Evolutionary conservation across 2,329 filamentous ascomycete species (phyloP), one percentile per base, ranked within the genome.

Genomic region (Alternaria sp.): DNA sequence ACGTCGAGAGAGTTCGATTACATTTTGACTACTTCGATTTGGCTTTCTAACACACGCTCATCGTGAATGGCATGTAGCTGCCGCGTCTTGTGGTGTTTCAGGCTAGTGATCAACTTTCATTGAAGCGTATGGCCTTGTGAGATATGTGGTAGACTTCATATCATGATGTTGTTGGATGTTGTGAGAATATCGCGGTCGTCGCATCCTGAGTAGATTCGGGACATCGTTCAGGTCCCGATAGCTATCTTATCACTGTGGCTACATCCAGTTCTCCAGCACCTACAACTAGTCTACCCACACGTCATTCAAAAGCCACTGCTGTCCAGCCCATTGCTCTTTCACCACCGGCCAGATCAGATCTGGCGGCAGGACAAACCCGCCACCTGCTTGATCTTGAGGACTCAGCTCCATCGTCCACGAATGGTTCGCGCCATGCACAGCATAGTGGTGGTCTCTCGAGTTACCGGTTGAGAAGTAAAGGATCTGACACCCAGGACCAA

Each of bases 401-500:
- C 83, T 79, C 69, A 86, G 65, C 72, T 86, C 84, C 37, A 84
- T 78, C 1, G 83, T 83, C 64, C 83, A 85, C 2, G 78, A 78
- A 55, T 81, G 83, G 9, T 80, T 75, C 5, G 84, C 78, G 5
- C 77, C 75, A 15, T 78, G 77, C 11, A 80, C 71, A 50, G 77
- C 81, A 61, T 81, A 78, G 3, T 81, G 76, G 55, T 83, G 84
- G 66, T 85, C 83, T 10, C 80, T 71, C 18, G 78, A 79, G 41
- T 75, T 76, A 2, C 83, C 83, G 3, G 81, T 81, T 0, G 86
- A 85, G 60, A 85, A 82, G 74, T 90, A 90, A 66, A 90, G 85
- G 37, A 87, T 89, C 41, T 80, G 77, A 71, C 88, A 90, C 57
- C 87, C 84, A 2, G 83, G 83, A 0, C 84, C 84, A 75, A 49